Percentiles rank a stretch among this genome's conserved stretches.
Evolutionary conservation across 1,139 yeast species (phyloP).

Genomic region (Meyerozyma carpophila): DNA sequence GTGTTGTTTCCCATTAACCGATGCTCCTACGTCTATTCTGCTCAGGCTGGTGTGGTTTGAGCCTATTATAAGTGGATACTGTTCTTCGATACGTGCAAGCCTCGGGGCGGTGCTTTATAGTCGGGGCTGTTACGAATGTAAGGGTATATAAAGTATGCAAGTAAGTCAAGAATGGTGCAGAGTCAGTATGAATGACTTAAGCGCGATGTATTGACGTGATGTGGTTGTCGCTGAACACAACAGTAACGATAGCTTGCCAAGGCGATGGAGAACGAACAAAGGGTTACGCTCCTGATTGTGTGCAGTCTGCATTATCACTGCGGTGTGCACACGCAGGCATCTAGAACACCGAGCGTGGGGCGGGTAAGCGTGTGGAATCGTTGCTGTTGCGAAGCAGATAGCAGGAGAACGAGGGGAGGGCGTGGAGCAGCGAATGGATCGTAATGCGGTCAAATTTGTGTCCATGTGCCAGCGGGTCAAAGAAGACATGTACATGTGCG

Average conservation of each 20-base stretch:
- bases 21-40: background rate
- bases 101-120: background rate
- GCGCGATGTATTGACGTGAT: background rate
- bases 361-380: background rate
- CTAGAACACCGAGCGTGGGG: background rate
- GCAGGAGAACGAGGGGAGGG: background rate
- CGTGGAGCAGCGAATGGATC: background rate
- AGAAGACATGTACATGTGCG: no score
- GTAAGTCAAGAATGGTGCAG: background rate
- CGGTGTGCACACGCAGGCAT: background rate
- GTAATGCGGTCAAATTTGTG: no score
- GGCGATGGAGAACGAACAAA: constrained; percentile 1
- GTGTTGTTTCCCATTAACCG: constrained; percentile 40
- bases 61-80: background rate
- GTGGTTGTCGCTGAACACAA: background rate
- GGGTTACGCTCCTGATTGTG: background rate
- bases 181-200: background rate
- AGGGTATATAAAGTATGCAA: background rate
- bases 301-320: background rate
- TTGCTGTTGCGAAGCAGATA: background rate
- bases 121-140: background rate
- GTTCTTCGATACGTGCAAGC: background rate
- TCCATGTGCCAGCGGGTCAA: no score
- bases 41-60: no score
- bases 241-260: background rate